Percentiles rank a stretch among this genome's conserved stretches.
Conservation (phyloP, 768 basidiomycete genomes). For the Suillus subluteus region DNA sequence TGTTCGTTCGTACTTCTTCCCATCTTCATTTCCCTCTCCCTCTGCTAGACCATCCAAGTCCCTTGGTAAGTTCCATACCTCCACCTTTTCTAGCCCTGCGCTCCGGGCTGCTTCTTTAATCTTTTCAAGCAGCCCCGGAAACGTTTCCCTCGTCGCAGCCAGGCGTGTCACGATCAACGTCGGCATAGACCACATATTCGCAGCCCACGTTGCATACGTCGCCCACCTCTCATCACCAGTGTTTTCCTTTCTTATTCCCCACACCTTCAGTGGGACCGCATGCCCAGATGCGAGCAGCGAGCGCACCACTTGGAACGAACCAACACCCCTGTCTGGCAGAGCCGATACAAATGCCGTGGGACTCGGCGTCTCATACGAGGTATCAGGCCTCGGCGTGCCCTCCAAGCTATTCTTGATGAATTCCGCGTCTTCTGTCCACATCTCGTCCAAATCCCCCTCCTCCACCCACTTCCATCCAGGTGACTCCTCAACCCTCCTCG, state of each 20-base stretch:
- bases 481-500: constrained; percentile 14
- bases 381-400: no score
- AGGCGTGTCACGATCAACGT: constrained; percentile 52
- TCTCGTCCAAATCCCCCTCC: constrained; percentile 15
- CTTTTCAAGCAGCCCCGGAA: constrained; percentile 37
- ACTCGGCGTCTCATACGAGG: not conserved
- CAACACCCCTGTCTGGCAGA: constrained; percentile 49
- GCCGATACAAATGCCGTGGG: constrained; percentile 35
- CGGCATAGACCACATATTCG: constrained; percentile 37
- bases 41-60: constrained; percentile 34
- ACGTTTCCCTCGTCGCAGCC: constrained; percentile 29
- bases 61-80: constrained; percentile 37
- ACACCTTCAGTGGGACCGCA: constrained; percentile 16
- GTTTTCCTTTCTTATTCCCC: constrained; percentile 9
- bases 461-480: constrained; percentile 33
- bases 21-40: not conserved
- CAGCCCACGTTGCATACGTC: constrained; percentile 47
- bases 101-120: no score
- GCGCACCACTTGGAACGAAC: constrained; percentile 44
- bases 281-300: constrained; percentile 24
- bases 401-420: constrained; percentile 36
- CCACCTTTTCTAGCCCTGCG: no score
- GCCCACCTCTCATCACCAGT: constrained; percentile 12
- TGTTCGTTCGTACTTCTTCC: constrained; percentile 35
- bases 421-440: constrained; percentile 44